A percentile compares a stretch with the other conserved stretches of the same genome.
These are phyloP conservation scores for Fusarium luffae DNA, from an alignment of 2,329 filamentous ascomycete species.

Conservation along the genomic window DNA sequence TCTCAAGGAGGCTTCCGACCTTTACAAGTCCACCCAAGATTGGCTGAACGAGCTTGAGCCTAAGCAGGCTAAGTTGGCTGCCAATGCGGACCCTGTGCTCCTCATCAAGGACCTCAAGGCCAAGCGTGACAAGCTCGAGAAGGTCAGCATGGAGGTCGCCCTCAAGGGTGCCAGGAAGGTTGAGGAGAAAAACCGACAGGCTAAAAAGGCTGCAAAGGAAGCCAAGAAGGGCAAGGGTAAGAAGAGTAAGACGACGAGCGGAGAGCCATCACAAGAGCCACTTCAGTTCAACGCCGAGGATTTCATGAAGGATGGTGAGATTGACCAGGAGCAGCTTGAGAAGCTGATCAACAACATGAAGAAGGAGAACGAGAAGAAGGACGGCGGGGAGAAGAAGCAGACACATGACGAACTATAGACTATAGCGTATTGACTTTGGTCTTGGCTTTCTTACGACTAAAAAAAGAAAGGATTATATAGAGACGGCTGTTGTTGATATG, in stretches of 20 bases:
- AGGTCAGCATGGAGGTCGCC: conserved; percentile 75
- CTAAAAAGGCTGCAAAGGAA: conserved; percentile 59
- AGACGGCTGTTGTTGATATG: conserved; percentile 24
- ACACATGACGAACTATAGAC: conserved; percentile 53
- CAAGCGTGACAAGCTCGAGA: conserved; percentile 77
- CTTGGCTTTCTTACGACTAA: conserved; percentile 12
- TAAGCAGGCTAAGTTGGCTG: conserved; percentile 75
- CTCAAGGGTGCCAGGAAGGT: conserved; percentile 73
- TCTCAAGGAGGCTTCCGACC: conserved; percentile 70
- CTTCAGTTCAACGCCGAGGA: conserved; percentile 60
- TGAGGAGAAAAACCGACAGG: conserved; percentile 59
- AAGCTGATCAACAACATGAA: conserved; percentile 45
- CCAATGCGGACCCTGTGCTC: conserved; percentile 79
- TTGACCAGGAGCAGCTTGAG: conserved; percentile 44
- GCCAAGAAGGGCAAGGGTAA: conserved; percentile 56
- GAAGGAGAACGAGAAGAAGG: conserved; percentile 37
- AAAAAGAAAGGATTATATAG: conserved; percentile 27
- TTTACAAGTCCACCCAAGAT: conserved; percentile 69
- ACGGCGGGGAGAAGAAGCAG: conserved; percentile 40
- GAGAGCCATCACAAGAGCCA: conserved; percentile 53
- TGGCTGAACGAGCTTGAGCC: conserved; percentile 82
- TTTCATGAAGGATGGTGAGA: conserved; percentile 54
- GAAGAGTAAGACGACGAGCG: conserved; percentile 52
- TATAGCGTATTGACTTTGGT: conserved; percentile 23
- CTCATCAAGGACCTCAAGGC: conserved; percentile 76